A percentile compares a stretch with the other conserved stretches of the same genome.
Evolutionary conservation across 2,329 filamentous ascomycete genomes (phyloP).

Genomic region (Aspergillus awamori): DNA sequence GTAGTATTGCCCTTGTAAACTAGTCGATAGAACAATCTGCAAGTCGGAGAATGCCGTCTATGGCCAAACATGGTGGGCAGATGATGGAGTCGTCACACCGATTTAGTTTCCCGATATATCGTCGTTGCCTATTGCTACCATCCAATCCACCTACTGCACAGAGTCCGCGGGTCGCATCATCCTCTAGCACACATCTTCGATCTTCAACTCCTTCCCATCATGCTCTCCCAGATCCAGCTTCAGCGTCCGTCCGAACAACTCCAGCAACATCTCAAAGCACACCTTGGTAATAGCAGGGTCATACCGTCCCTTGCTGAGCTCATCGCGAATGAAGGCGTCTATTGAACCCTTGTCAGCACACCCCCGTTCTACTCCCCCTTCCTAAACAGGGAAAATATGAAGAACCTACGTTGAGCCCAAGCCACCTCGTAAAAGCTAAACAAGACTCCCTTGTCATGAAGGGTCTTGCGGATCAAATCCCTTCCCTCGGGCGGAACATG

Average conservation of each 20-base stretch:
- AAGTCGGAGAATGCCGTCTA: not conserved
- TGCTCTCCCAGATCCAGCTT: slow-evolving; percentile 75
- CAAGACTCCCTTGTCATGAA: slow-evolving; percentile 72
- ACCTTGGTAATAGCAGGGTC: slow-evolving; percentile 84
- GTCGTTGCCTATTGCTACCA: not conserved
- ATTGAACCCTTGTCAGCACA: not conserved
- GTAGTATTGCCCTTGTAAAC: not conserved
- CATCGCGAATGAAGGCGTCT: slow-evolving; percentile 90
- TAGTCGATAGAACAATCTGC: not conserved
- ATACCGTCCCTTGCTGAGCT: slow-evolving; percentile 90
- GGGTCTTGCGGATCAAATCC: slow-evolving; percentile 78
- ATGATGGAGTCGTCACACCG: not conserved
- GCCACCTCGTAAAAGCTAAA: slow-evolving; percentile 87
- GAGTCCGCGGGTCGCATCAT: not conserved
- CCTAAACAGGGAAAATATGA: not conserved
- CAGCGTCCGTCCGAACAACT: slow-evolving; percentile 77
- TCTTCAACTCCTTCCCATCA: slow-evolving; percentile 61
- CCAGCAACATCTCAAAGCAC: slow-evolving; percentile 87
- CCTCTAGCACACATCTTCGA: slow-evolving; percentile 72
- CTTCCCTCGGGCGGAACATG: slow-evolving; percentile 83
- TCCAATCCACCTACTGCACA: not conserved
- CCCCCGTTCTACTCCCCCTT: not conserved
- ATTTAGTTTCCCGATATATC: not conserved
- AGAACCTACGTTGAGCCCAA: slow-evolving; percentile 76
- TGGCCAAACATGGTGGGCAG: not conserved